phyloP scores from a whole-genome alignment of 1,284 basidiomycete species.

The Trametes hirsuta region DNA sequence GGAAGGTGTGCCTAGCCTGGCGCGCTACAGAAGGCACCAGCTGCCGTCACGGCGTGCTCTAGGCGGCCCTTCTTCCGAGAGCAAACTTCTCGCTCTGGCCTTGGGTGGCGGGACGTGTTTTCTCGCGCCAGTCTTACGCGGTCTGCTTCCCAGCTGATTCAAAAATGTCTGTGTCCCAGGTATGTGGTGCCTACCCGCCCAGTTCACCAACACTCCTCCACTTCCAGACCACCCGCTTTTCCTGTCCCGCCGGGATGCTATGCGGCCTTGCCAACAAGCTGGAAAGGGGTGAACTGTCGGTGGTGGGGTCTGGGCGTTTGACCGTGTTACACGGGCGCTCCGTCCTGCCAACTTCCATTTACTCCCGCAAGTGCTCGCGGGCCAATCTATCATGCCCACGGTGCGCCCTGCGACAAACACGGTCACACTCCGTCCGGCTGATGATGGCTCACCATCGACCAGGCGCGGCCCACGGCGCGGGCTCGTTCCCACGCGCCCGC shows the following conservation, averaged over 20 bases:
- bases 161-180: neutral
- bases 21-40: neutral
- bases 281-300: neutral
- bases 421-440: neutral
- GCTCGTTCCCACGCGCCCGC: too few species aligned
- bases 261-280: neutral
- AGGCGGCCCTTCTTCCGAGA: conserved; percentile 2
- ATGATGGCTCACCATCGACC: neutral
- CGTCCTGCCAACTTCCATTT: conserved; percentile 15
- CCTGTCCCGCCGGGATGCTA: conserved; percentile 5
- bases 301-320: conserved; percentile 10
- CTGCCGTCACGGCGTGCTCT: conserved; percentile 4
- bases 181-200: neutral
- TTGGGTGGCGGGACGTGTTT: conserved; percentile 1
- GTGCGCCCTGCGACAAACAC: neutral
- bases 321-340: conserved; percentile 4
- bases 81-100: conserved; percentile 5
- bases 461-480: neutral
- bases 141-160: conserved; percentile 4
- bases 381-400: conserved; percentile 12
- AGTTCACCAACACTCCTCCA: neutral
- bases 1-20: neutral
- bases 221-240: conserved; percentile 1
- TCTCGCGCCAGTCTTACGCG: conserved; percentile 3
- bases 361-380: conserved; percentile 11